Evolutionary conservation across 371 early-diverging fungal species (phyloP), one percentile per base, ranked within the genome.

Genomic region (Apophysomyces sp.): DNA sequence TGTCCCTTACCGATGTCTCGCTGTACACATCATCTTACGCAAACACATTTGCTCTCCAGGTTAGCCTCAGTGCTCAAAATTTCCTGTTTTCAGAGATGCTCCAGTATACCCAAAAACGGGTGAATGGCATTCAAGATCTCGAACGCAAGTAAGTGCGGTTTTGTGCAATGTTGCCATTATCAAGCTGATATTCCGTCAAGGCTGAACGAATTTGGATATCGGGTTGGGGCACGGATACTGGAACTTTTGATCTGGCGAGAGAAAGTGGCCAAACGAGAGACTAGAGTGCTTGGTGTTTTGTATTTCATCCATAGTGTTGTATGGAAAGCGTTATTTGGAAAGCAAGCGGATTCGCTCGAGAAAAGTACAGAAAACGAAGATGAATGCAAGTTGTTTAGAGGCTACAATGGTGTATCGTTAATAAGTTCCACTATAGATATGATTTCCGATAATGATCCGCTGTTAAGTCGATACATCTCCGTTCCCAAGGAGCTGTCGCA

Each of bases 371-470:
- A 98, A 55, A 88, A 89, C 65, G 94, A 95, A 41, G 98, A 98
- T 62, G 97, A 98, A 86, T 98, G 93, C 91, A 81, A 58, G 80
- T n/a, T n/a, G n/a, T n/a, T n/a, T n/a, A n/a, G n/a, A n/a, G n/a
- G n/a, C n/a, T n/a, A n/a, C n/a, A n/a, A n/a, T n/a, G n/a, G n/a
- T n/a, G n/a, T n/a, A n/a, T n/a, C n/a, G n/a, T n/a, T n/a, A n/a
- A n/a, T n/a, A n/a, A n/a, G n/a, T 41, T 12, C 21, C 34, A 0
- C 13, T 8, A 1, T 74, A 94, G 92, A 97, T 67, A 98, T 98
- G 98, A 94, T 98, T 34, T 92, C 92, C 16, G 98, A 98, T 72
- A 96, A 97, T 64, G 97, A 98, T 53, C 97, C 96, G 1, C 59
- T 89, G 7, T 78, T 96, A 37, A 88, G 86, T 39, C 89, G 88